Conservation (phyloP, 345 rosid genomes). For the Hypericum androsaemum region DNA sequence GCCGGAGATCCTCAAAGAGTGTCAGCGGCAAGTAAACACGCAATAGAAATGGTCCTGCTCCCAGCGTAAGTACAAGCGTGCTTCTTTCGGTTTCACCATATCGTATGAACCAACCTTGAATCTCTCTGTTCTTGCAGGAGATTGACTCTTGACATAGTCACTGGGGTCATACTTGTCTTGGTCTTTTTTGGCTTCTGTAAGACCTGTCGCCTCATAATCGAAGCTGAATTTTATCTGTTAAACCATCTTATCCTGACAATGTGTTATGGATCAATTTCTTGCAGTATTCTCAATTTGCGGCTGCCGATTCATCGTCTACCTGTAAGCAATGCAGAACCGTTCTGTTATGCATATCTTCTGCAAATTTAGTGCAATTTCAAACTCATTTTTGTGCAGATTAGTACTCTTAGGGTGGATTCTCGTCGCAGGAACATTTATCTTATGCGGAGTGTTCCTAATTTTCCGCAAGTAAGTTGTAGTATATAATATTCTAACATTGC, state of each 20-base stretch:
- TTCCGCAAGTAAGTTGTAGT: constrained; percentile 9
- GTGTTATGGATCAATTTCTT: background rate
- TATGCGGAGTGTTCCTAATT: constrained; percentile 15
- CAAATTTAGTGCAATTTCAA: too few species aligned
- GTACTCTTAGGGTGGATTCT: constrained; percentile 14
- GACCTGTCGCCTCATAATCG: background rate
- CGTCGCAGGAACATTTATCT: constrained; percentile 10
- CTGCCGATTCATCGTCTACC: constrained; percentile 9
- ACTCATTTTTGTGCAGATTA: background rate
- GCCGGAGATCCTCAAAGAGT: constrained; percentile 1
- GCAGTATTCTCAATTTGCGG: constrained; percentile 19
- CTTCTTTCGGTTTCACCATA: background rate
- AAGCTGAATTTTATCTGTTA: too few species aligned
- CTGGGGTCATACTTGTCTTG: constrained; percentile 14
- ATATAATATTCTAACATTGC: too few species aligned
- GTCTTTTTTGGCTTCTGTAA: constrained; percentile 20
- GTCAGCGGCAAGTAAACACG: constrained; percentile 9
- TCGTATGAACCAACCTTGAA: background rate
- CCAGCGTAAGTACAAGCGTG: constrained; percentile 12
- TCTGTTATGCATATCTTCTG: too few species aligned
- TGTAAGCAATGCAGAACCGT: constrained; percentile 6
- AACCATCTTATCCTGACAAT: too few species aligned
- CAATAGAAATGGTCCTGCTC: constrained; percentile 7
- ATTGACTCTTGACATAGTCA: constrained; percentile 8
- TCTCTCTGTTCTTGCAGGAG: constrained; percentile 11